Evolutionary conservation across 805 yeast genomes (phyloP), one percentile per base, ranked within the genome.

Genomic region (Candida insectalens): DNA sequence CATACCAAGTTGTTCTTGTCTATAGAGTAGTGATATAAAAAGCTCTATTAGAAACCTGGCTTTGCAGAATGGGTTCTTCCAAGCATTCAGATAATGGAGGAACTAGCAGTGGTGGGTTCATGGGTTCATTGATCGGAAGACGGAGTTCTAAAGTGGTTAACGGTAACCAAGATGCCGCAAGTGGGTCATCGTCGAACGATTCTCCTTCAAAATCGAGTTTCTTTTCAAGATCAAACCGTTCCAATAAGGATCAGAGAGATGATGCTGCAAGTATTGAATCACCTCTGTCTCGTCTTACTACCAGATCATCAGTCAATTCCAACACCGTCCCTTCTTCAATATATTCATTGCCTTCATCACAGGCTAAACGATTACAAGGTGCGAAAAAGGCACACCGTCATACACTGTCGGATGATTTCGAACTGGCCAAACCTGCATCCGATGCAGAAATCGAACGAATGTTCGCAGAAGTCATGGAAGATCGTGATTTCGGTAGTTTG

Each of bases 381-480:
- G 41, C 36, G 19, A 44, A 41, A 34, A 53, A 54, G 30, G 23
- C 23, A 7, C 63, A 59, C 42, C 46, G 59, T 34, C 62, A 59
- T 36, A 55, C 63, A 1, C 44, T 59, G 5, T 54, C 59, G 5
- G 53, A 58, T 33, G 64, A 67, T 27, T 62, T 67, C 39, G 54
- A 49, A 28, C 54, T 83, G 32, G 88, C 82, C 34, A 78, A 71
- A 47, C 95, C 96, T 0, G 55, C 60, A 6, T 74, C 79, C 43
- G 73, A 67, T 8, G 60, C 64, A 41, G 84, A 76, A 41, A 73
- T 88, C 14, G 89, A 84, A 45, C 62, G 67, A 37, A 63, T 82
- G 73, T 87, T 84, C 51, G 68, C 74, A 35, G 87, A 80, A 38
- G 70, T 88, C 40, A 81, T 88, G 89, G 77, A 73, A 34, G 75